Evolutionary conservation across 495 filamentous ascomycete species (phyloP).

Genomic region (Hyaloscypha hepaticicola): DNA sequence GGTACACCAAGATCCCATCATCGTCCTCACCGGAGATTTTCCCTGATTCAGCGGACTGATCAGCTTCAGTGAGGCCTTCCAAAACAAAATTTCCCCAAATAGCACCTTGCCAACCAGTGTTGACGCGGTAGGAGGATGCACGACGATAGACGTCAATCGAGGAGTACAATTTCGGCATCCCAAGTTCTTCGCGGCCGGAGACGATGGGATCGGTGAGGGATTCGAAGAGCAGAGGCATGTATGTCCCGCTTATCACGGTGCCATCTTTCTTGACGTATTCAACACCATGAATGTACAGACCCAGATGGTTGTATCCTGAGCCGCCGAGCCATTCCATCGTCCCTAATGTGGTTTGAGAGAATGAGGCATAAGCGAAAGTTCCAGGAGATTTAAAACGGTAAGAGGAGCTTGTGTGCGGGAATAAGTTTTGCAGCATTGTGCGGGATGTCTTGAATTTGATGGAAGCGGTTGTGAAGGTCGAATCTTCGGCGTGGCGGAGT

Average conservation of each 20-base stretch:
- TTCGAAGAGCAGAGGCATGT: slow-evolving; percentile 55
- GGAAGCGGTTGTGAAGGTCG: slow-evolving; percentile 49
- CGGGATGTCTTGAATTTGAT: slow-evolving; percentile 58
- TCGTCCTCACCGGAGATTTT: slow-evolving; percentile 33
- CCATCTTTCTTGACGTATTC: slow-evolving; percentile 53
- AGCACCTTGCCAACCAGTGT: slow-evolving; percentile 48
- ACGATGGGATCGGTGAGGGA: slow-evolving; percentile 52
- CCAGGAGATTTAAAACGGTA: slow-evolving; percentile 47
- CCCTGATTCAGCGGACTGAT: slow-evolving; percentile 27
- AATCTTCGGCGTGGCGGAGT: slow-evolving; percentile 24
- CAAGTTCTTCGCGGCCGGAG: slow-evolving; percentile 54
- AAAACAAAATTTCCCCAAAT: slow-evolving; percentile 42
- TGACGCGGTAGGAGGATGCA: slow-evolving; percentile 38
- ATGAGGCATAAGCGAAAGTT: slow-evolving; percentile 51
- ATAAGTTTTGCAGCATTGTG: slow-evolving; percentile 56
- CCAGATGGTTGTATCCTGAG: slow-evolving; percentile 53
- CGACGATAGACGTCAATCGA: slow-evolving; percentile 45
- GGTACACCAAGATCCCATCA: slow-evolving; percentile 24
- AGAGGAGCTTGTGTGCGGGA: slow-evolving; percentile 37
- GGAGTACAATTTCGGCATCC: slow-evolving; percentile 55
- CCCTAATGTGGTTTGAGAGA: slow-evolving; percentile 47
- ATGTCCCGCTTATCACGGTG: slow-evolving; percentile 46
- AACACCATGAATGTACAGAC: slow-evolving; percentile 58
- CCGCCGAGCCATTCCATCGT: slow-evolving; percentile 57
- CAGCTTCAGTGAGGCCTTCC: slow-evolving; percentile 5